These are phyloP conservation scores for Populus hybrid DNA, from an alignment of 441 rosid species.

Conservation along the genomic window DNA sequence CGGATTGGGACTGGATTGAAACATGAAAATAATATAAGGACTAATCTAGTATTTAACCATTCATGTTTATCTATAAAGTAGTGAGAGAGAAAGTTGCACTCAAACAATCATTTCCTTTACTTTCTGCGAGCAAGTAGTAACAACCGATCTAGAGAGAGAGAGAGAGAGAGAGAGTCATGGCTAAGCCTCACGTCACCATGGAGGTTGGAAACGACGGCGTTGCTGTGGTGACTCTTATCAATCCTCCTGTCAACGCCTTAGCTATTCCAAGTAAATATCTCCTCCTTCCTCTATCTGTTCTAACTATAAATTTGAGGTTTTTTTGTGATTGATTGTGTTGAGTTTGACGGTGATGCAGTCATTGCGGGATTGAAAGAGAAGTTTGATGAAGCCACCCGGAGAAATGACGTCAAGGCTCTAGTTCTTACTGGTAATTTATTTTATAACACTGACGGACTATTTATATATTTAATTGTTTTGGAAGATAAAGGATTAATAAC, in stretches of 20 bases:
- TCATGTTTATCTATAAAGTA: not conserved
- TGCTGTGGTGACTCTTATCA: conserved; percentile 70
- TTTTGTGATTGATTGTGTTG: not conserved
- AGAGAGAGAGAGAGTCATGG: conserved; percentile 35
- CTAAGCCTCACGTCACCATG: conserved; percentile 49
- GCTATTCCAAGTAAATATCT: conserved; percentile 55
- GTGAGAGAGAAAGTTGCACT: not conserved
- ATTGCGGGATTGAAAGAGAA: conserved; percentile 65
- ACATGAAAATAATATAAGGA: not conserved
- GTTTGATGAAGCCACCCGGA: conserved; percentile 57
- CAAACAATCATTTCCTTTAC: not conserved
- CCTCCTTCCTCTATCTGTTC: not conserved
- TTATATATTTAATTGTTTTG: not conserved
- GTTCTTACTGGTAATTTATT: conserved; percentile 62
- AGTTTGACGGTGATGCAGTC: conserved; percentile 39
- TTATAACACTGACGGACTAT: not conserved
- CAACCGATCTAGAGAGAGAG: not conserved
- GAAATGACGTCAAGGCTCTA: conserved; percentile 77
- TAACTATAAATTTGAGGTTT: not conserved
- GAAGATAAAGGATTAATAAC: not conserved
- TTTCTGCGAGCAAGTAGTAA: not conserved
- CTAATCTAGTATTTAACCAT: not conserved
- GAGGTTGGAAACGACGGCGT: conserved; percentile 89
- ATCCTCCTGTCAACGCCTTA: conserved; percentile 92
- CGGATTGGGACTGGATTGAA: too few species aligned